phyloP scores from a whole-genome alignment of 2,329 filamentous ascomycete genomes.

The Thielaviopsis euricoi region DNA sequence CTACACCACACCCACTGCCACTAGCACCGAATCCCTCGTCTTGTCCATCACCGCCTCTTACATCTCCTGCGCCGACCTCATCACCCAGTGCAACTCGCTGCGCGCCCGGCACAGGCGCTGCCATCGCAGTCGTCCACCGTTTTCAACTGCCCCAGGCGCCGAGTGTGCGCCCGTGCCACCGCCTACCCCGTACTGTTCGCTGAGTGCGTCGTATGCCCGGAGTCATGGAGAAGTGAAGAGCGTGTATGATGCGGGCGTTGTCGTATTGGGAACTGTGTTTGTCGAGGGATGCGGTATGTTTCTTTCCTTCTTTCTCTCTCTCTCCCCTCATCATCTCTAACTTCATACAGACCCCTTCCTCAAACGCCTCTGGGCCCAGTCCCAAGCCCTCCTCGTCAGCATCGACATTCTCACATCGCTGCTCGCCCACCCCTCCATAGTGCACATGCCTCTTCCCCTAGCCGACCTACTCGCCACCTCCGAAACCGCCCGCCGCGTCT shows the following conservation, averaged over 20 bases:
- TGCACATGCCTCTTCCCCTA: slow-evolving; percentile 18
- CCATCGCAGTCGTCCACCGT: neutral
- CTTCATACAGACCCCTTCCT: slow-evolving; percentile 1
- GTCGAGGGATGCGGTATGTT: slow-evolving; percentile 20
- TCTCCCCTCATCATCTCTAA: too few species aligned
- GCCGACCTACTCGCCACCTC: slow-evolving; percentile 20
- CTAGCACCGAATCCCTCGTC: neutral
- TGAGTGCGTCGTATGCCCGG: neutral
- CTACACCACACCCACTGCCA: neutral
- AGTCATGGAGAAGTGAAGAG: slow-evolving; percentile 15
- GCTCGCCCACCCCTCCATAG: slow-evolving; percentile 8
- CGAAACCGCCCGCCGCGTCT: slow-evolving; percentile 19
- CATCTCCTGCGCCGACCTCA: neutral
- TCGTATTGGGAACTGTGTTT: slow-evolving; percentile 21
- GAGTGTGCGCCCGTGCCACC: too few species aligned
- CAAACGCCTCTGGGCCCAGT: neutral
- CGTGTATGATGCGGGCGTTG: slow-evolving; percentile 19
- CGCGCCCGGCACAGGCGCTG: neutral
- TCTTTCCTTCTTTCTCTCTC: neutral
- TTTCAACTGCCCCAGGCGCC: neutral
- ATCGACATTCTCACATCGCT: slow-evolving; percentile 15
- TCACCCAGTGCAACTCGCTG: neutral
- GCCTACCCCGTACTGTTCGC: neutral
- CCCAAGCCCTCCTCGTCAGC: slow-evolving; percentile 14
- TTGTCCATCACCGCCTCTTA: neutral